Percentiles rank a stretch among this genome's conserved stretches.
Evolutionary conservation across 179 eudicot species (phyloP).

Genomic region (Beta lomatogona): DNA sequence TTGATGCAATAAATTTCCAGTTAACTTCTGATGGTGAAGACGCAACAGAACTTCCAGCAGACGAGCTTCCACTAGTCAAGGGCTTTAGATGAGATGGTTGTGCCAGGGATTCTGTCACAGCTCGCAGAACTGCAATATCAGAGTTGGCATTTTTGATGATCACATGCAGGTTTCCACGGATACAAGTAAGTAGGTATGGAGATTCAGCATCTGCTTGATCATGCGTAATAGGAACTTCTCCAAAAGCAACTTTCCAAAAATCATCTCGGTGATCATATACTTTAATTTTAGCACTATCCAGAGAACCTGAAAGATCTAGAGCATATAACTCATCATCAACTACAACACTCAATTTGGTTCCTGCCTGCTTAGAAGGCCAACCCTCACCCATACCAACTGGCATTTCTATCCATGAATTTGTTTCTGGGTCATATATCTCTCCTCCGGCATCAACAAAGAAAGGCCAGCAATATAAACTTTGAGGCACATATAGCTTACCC

Average conservation of each 20-base stretch:
- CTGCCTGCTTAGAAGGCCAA: constrained; percentile 99
- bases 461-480: constrained; percentile 95
- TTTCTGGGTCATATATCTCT: constrained; percentile 87
- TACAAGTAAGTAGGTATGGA: constrained; percentile 80
- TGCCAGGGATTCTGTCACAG: constrained; percentile 33
- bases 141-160: constrained; percentile 65
- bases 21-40: constrained; percentile 30
- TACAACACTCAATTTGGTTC: constrained; percentile 76
- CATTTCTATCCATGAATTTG: constrained; percentile 87
- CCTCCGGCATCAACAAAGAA: constrained; percentile 99
- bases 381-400: constrained; percentile 97
- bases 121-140: constrained; percentile 65
- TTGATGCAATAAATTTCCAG: constrained; percentile 65
- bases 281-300: constrained; percentile 70
- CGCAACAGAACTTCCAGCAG: constrained; percentile 31
- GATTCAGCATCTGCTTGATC: constrained; percentile 67
- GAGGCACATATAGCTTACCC: constrained; percentile 88
- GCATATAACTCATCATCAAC: constrained; percentile 82
- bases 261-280: constrained; percentile 71
- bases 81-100: constrained; percentile 25
- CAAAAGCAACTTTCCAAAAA: constrained; percentile 71
- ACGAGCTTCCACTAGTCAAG: constrained; percentile 23
- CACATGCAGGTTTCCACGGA: constrained; percentile 77
- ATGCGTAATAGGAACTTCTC: constrained; percentile 67
- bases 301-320: constrained; percentile 69